These are phyloP conservation scores for Pleurotus tuoliensis DNA, from an alignment of 768 basidiomycete genomes.

Conservation along the genomic window DNA sequence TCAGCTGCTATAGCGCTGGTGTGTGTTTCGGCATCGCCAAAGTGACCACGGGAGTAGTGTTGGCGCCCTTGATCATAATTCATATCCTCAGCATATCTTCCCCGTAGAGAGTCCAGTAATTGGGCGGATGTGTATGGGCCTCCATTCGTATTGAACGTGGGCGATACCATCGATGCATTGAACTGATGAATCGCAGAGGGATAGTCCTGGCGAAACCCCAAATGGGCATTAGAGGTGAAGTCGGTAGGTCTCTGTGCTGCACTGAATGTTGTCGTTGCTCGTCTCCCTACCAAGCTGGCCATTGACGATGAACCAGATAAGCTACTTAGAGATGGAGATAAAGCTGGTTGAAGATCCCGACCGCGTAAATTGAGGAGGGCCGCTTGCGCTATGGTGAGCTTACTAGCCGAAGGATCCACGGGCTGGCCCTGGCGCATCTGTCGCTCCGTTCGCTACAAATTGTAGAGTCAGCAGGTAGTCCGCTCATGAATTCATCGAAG, in stretches of 20 bases:
- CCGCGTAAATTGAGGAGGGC: conserved; percentile 73
- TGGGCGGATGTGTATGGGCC: background rate
- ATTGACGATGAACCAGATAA: background rate
- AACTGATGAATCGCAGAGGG: background rate
- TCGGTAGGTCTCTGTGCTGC: background rate
- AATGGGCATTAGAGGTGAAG: background rate
- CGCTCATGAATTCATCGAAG: conserved; percentile 23
- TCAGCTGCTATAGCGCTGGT: background rate
- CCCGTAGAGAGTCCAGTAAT: background rate
- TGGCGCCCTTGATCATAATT: background rate
- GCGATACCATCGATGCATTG: background rate
- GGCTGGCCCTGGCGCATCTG: conserved; percentile 42
- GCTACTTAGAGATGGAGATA: background rate
- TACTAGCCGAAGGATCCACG: conserved; percentile 55
- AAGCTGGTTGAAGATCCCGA: conserved; percentile 40
- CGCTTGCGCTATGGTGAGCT: conserved; percentile 73
- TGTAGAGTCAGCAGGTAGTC: background rate
- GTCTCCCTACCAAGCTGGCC: background rate
- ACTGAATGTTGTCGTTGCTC: no score
- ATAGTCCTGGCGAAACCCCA: background rate
- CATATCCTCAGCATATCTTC: background rate
- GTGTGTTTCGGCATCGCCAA: background rate
- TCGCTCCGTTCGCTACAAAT: conserved; percentile 57
- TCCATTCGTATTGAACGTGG: background rate
- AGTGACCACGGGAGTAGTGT: background rate